A percentile compares a stretch with the other conserved stretches of the same genome.
These are phyloP conservation scores for Thyridium curvatum DNA, from an alignment of 2,329 filamentous ascomycete genomes.

Conservation along the genomic window DNA sequence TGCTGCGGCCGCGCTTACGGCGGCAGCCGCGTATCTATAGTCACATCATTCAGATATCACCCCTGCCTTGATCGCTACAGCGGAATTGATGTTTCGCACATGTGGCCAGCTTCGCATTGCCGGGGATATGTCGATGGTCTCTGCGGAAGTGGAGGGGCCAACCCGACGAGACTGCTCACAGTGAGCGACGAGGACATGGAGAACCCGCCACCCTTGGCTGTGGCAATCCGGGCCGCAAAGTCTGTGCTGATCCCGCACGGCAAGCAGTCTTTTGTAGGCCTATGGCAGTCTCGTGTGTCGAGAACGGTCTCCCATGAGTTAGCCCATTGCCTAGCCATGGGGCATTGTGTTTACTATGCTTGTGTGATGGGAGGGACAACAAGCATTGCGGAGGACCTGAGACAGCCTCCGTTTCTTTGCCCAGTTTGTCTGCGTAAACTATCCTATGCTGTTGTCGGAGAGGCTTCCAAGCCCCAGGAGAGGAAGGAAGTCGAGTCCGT, in stretches of 20 bases:
- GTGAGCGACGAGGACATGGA: no score
- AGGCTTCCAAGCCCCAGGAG: no score
- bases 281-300: slow-evolving; percentile 53
- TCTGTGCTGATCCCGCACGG: neutral
- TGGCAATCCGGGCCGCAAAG: slow-evolving; percentile 23
- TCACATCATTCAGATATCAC: slow-evolving; percentile 56
- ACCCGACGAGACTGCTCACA: no score
- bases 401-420: slow-evolving; percentile 59
- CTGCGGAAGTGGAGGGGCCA: slow-evolving; percentile 18
- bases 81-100: slow-evolving; percentile 39
- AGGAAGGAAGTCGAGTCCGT: no score
- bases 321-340: slow-evolving; percentile 61
- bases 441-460: slow-evolving; percentile 16
- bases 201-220: slow-evolving; percentile 23
- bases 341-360: slow-evolving; percentile 59
- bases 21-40: slow-evolving; percentile 53
- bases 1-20: slow-evolving; percentile 63
- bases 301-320: slow-evolving; percentile 59
- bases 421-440: slow-evolving; percentile 53
- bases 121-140: slow-evolving; percentile 35
- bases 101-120: slow-evolving; percentile 62
- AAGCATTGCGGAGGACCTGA: slow-evolving; percentile 48
- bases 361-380: slow-evolving; percentile 59
- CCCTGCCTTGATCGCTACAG: slow-evolving; percentile 38
- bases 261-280: slow-evolving; percentile 10